These are phyloP conservation scores for Diaporthe sp. DNA, from an alignment of 2,329 filamentous ascomycete species.

Conservation along the genomic window DNA sequence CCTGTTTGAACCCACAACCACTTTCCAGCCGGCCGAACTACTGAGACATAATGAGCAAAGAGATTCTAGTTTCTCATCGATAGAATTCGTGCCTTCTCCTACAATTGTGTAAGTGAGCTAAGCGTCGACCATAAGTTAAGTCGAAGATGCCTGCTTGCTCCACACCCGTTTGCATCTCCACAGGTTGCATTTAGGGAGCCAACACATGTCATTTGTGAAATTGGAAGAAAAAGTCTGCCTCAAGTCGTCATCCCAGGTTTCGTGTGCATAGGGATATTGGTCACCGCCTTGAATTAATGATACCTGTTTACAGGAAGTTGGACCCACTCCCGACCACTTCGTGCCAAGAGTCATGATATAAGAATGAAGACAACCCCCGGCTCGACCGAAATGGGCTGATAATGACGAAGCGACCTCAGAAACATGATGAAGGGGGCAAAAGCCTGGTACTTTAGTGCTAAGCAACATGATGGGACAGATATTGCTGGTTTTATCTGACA, in stretches of 20 bases:
- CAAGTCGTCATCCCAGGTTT: not conserved
- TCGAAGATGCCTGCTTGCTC: not conserved
- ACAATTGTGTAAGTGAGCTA: no score
- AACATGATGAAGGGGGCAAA: not conserved
- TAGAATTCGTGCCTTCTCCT: not conserved
- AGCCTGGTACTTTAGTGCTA: not conserved
- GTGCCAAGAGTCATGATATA: slow-evolving; percentile 14
- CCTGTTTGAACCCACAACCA: no score
- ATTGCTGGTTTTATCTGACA: no score
- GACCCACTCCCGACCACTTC: not conserved
- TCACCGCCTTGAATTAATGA: not conserved
- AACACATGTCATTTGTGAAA: not conserved
- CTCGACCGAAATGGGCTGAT: not conserved
- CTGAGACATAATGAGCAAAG: not conserved
- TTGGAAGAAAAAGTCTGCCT: no score
- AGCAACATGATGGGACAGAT: not conserved
- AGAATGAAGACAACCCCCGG: slow-evolving; percentile 13
- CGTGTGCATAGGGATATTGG: not conserved
- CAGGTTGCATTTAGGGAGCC: not conserved
- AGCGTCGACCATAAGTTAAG: not conserved
- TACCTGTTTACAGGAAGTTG: not conserved
- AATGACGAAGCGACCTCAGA: not conserved
- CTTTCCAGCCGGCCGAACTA: not conserved
- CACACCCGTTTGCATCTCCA: no score
- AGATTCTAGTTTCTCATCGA: not conserved